These are phyloP conservation scores for Eucalyptus pauciflora DNA, from an alignment of 345 rosid genomes.

Conservation along the genomic window DNA sequence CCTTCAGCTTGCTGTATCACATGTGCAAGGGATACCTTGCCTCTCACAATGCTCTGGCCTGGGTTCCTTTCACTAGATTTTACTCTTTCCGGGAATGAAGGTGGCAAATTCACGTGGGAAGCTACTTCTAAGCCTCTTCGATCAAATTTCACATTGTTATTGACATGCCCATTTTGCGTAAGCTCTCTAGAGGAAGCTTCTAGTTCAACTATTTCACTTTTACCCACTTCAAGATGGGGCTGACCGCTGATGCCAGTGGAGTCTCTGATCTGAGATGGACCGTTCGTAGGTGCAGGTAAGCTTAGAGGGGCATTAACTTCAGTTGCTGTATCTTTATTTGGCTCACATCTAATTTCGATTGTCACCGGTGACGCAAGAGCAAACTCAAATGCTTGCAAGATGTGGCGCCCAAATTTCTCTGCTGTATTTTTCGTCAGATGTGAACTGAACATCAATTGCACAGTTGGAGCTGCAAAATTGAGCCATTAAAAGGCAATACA, in stretches of 20 bases:
- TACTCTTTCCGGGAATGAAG: slow-evolving; percentile 9
- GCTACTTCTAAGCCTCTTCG: slow-evolving; percentile 7
- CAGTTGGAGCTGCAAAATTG: slow-evolving; percentile 72
- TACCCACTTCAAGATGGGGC: slow-evolving; percentile 16
- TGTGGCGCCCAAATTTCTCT: slow-evolving; percentile 53
- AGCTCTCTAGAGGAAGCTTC: slow-evolving; percentile 28
- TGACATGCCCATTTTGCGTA: background rate
- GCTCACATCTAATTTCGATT: slow-evolving; percentile 69
- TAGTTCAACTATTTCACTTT: slow-evolving; percentile 69
- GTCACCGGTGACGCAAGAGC: slow-evolving; percentile 74
- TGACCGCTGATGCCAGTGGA: background rate
- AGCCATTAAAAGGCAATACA: background rate
- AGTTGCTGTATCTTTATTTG: slow-evolving; percentile 23
- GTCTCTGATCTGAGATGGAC: slow-evolving; percentile 14
- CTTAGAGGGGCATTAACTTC: slow-evolving; percentile 12
- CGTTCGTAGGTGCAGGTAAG: slow-evolving; percentile 30
- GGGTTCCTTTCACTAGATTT: slow-evolving; percentile 39
- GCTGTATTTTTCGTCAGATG: slow-evolving; percentile 42
- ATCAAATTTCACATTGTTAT: background rate
- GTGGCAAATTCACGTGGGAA: slow-evolving; percentile 6
- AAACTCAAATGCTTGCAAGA: slow-evolving; percentile 73
- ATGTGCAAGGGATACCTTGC: slow-evolving; percentile 82
- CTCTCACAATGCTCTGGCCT: slow-evolving; percentile 74
- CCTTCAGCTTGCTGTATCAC: slow-evolving; percentile 92
- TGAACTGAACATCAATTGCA: slow-evolving; percentile 68